A percentile compares a stretch with the other conserved stretches of the same genome.
Evolutionary conservation across 495 filamentous ascomycete genomes (phyloP).

Genomic region (Peziza echinospora): DNA sequence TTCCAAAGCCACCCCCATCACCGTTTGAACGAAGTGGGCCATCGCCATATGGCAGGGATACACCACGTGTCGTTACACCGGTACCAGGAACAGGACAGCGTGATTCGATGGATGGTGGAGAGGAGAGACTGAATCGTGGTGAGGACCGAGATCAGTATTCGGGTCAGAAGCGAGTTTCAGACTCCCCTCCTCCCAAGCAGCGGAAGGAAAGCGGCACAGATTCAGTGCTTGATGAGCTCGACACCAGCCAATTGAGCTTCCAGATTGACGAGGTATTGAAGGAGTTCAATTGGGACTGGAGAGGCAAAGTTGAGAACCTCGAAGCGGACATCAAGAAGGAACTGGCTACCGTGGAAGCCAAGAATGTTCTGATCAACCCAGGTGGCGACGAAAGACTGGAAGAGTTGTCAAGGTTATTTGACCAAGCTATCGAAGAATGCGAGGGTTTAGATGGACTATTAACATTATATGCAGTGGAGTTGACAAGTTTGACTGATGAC

Average conservation of each 20-base stretch:
- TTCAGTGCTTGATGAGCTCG: constrained; percentile 18
- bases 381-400: constrained; percentile 77
- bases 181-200: constrained; percentile 23
- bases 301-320: constrained; percentile 60
- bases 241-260: constrained; percentile 21
- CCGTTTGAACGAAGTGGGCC: not conserved
- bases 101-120: not conserved
- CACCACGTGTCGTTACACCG: not conserved
- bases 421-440: constrained; percentile 74
- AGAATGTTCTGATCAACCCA: constrained; percentile 71
- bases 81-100: not conserved
- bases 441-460: constrained; percentile 86
- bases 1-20: not conserved
- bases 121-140: no score
- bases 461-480: constrained; percentile 80
- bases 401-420: constrained; percentile 60
- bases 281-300: constrained; percentile 78
- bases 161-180: no score
- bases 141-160: no score
- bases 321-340: constrained; percentile 68
- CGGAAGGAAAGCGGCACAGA: constrained; percentile 48
- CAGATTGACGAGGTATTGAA: constrained; percentile 59
- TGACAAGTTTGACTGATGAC: constrained; percentile 87
- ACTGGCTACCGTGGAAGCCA: constrained; percentile 72
- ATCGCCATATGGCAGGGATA: not conserved